Evolutionary conservation across 2,329 filamentous ascomycete species (phyloP).

Genomic region (Myriosclerotinia duriaeana): DNA sequence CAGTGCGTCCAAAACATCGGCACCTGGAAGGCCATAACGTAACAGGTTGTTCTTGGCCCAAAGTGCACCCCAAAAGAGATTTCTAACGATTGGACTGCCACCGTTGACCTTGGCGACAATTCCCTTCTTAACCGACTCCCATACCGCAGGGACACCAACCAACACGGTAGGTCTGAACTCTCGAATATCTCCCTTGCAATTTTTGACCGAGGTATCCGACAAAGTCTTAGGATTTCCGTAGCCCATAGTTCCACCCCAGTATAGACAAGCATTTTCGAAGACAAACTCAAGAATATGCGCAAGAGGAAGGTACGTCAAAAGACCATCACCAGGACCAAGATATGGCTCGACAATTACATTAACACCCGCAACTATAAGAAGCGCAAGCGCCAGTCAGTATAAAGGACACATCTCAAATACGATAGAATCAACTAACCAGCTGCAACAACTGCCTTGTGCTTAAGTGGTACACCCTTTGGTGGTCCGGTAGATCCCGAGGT

Average conservation of each 20-base stretch:
- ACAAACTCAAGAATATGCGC: constrained; percentile 96
- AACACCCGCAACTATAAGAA: constrained; percentile 68
- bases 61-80: constrained; percentile 72
- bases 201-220: constrained; percentile 78
- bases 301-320: constrained; percentile 88
- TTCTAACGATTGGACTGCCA: constrained; percentile 66
- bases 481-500: constrained; percentile 87
- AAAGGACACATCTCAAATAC: constrained; percentile 42
- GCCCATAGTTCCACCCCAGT: constrained; percentile 86
- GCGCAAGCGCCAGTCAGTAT: constrained; percentile 15
- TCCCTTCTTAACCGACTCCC: constrained; percentile 96
- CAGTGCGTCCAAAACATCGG: constrained; percentile 70
- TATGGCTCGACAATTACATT: constrained; percentile 72
- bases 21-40: constrained; percentile 60
- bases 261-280: constrained; percentile 86
- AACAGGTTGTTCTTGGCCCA: constrained; percentile 60
- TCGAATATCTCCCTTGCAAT: constrained; percentile 90
- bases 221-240: constrained; percentile 89
- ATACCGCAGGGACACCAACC: constrained; percentile 92
- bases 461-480: constrained; percentile 85
- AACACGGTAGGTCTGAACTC: constrained; percentile 86
- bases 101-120: constrained; percentile 69
- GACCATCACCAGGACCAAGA: constrained; percentile 71
- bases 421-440: constrained; percentile 69
- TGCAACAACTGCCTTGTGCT: constrained; percentile 79